Evolutionary conservation across 2,329 filamentous ascomycete genomes (phyloP), one percentile per base, ranked within the genome.

Genomic region (Hymenoscyphus scutula): DNA sequence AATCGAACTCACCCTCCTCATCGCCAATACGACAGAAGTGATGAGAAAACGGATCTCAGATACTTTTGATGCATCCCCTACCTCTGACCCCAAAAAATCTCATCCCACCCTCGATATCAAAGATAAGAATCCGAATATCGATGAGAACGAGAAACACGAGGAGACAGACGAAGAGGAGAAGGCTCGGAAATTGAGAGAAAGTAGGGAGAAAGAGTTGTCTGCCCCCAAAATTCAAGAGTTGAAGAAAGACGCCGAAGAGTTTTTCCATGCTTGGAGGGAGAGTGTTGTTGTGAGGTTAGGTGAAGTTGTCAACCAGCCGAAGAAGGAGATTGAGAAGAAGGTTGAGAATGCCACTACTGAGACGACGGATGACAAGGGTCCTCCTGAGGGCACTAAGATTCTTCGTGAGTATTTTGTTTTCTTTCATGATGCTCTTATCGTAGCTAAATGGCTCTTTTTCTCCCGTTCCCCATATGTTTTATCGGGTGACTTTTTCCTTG

Each of bases 181-280:
- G 37, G 68, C 70, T 3, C 60, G 69, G 25, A 74, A 74, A 32
- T 69, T 72, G 55, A 62, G 65, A 10, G 72, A 72, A 58, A 68
- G 76, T 56, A 71, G 80, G 53, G 76, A 79, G 70, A 80, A 81
- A 66, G 82, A 84, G 64, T 73, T 85, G 10, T 78, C 77, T 19
- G 76, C 76, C 2, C 77, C 77, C 2, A 79, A 80, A 60, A 81
- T 89, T 65, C 77, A 82, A 62, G 88, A 91, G 69, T 76, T 92
- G 69, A 92, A 87, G 77, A 86, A 84, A 65, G 87, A 89, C 60
- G 83, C 87, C 1, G 74, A 96, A 5, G 77, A 81, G 6, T 87
- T 89, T 72, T 96, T 94, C 73, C 86, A 89, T 62, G 89, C 91
- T 67, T 98, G 94, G 94, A 85, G 91, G 70, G 81, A 85, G 5